Percentiles rank a stretch among this genome's conserved stretches.
Evolutionary conservation across 148 eudicot species (phyloP).

Genomic region (Rhododendron williamsianum): DNA sequence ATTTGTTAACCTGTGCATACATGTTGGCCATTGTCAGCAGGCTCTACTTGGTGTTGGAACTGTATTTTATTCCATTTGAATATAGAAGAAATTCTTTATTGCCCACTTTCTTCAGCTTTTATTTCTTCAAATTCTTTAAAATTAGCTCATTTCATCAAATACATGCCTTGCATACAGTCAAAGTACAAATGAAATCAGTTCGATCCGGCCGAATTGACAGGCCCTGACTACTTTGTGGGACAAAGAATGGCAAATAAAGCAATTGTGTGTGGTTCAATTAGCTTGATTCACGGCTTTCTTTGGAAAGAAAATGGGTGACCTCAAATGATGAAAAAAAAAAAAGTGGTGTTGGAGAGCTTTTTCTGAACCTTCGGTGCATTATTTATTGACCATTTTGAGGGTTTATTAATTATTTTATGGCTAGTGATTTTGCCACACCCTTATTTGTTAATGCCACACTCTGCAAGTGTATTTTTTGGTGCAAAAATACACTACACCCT

Average conservation of each 20-base stretch:
- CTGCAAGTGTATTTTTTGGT: too few relatives aligned
- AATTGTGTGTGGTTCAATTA: not conserved
- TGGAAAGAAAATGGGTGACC: not conserved
- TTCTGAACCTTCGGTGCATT: not conserved
- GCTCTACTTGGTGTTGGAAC: not conserved
- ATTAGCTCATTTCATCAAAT: not conserved
- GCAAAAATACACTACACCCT: too few relatives aligned
- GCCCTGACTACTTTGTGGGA: not conserved
- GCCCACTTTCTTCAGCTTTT: not conserved
- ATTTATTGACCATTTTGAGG: not conserved
- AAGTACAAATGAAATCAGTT: not conserved
- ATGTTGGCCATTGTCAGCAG: slow-evolving; percentile 10
- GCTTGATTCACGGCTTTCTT: not conserved
- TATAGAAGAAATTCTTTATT: not conserved
- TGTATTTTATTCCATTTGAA: not conserved
- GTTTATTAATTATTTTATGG: too few relatives aligned
- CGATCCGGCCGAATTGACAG: not conserved
- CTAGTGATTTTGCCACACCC: too few relatives aligned
- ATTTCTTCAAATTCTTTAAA: not conserved
- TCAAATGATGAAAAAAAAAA: not conserved
- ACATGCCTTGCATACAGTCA: not conserved
- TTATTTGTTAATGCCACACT: too few relatives aligned
- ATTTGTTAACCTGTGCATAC: slow-evolving; percentile 11
- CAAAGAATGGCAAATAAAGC: not conserved
- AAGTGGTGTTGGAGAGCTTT: not conserved